Evolutionary conservation across 257 asterid species (phyloP).

Genomic region (Handroanthus guayacan): DNA sequence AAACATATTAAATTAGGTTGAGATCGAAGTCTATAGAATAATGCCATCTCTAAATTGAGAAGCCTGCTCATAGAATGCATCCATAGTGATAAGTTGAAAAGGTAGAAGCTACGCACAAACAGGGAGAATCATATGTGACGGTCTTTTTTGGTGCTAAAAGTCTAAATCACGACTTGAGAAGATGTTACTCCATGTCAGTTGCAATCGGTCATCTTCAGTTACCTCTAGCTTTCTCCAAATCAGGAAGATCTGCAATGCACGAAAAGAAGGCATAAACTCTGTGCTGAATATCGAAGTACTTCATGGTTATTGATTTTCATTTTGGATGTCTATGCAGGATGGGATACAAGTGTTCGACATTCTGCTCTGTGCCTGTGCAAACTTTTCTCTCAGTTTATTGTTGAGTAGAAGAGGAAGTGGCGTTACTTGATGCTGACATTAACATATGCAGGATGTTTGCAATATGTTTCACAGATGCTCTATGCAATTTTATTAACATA

Average conservation of each 20-base stretch:
- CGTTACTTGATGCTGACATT: neutral
- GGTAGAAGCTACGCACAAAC: slow-evolving; percentile 15
- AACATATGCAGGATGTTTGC: neutral
- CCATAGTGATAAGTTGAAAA: neutral
- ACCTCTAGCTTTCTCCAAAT: slow-evolving; percentile 81
- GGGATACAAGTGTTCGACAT: neutral
- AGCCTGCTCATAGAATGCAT: slow-evolving; percentile 9
- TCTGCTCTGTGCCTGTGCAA: neutral
- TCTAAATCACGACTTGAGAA: neutral
- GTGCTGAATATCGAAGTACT: neutral
- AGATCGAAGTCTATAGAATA: slow-evolving; percentile 36
- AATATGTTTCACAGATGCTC: neutral
- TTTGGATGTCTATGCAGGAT: slow-evolving; percentile 3
- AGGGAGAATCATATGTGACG: neutral
- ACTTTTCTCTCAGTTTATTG: neutral
- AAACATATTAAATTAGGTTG: slow-evolving; percentile 1
- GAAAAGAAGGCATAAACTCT: slow-evolving; percentile 20
- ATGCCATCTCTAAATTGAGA: slow-evolving; percentile 29
- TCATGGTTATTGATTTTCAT: neutral
- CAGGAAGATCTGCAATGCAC: slow-evolving; percentile 79
- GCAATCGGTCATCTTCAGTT: slow-evolving; percentile 32
- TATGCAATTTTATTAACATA: neutral
- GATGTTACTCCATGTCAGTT: slow-evolving; percentile 17
- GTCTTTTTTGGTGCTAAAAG: neutral
- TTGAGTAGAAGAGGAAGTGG: neutral